These are phyloP conservation scores for Viola odorata DNA, from an alignment of 345 rosid genomes.

Conservation along the genomic window DNA sequence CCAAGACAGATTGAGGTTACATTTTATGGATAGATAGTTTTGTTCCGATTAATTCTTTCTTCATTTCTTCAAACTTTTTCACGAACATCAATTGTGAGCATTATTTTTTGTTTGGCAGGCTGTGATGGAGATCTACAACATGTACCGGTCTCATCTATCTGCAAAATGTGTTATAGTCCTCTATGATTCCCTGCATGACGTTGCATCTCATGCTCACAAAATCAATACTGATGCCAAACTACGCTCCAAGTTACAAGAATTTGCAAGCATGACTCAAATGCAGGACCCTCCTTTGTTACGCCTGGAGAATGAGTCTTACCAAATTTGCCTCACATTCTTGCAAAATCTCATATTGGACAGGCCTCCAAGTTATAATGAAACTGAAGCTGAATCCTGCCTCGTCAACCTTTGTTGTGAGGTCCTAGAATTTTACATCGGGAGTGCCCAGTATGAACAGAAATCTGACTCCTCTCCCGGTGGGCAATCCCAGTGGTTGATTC, in stretches of 20 bases:
- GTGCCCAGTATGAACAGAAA: slow-evolving; percentile 38
- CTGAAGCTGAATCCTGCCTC: slow-evolving; percentile 59
- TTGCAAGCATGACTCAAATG: slow-evolving; percentile 88
- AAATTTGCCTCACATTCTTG: slow-evolving; percentile 81
- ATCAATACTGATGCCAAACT: slow-evolving; percentile 52
- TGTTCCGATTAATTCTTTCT: too few species aligned
- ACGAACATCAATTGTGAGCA: neutral
- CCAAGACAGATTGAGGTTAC: too few species aligned
- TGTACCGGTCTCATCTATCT: slow-evolving; percentile 71
- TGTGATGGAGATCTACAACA: slow-evolving; percentile 86
- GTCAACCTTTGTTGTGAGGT: slow-evolving; percentile 69
- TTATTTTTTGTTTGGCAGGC: slow-evolving; percentile 52
- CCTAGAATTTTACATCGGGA: slow-evolving; percentile 58
- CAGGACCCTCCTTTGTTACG: slow-evolving; percentile 95
- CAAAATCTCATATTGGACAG: slow-evolving; percentile 67
- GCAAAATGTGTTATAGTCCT: slow-evolving; percentile 67
- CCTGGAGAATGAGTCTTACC: slow-evolving; percentile 91
- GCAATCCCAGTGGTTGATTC: slow-evolving; percentile 59
- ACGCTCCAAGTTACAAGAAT: slow-evolving; percentile 72
- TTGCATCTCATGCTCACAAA: slow-evolving; percentile 75
- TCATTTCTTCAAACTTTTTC: neutral
- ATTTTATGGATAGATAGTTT: too few species aligned
- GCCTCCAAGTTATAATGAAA: slow-evolving; percentile 47
- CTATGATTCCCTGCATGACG: slow-evolving; percentile 69
- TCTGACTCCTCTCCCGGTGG: slow-evolving; percentile 32